These are phyloP conservation scores for Neostapfia colusana DNA, from an alignment of 176 grass and related monocot genomes.

Conservation along the genomic window DNA sequence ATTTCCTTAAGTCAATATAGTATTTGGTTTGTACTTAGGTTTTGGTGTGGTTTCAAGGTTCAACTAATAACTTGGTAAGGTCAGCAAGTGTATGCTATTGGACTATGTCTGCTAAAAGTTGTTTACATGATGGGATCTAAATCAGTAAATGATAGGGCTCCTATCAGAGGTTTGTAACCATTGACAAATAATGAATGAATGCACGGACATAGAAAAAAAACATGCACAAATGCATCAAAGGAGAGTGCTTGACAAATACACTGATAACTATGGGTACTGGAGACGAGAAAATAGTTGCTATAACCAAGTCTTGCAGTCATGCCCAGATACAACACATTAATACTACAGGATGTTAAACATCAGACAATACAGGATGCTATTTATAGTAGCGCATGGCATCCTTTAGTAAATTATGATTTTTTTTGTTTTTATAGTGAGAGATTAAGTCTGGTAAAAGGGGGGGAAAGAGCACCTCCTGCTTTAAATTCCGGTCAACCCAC, in stretches of 20 bases:
- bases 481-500: constrained; percentile 92
- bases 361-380: constrained; percentile 28
- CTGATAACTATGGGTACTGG: too few relatives aligned
- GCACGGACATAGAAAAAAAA: background rate
- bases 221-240: background rate
- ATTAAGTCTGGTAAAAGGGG: constrained; percentile 30
- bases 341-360: background rate
- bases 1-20: background rate
- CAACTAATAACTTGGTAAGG: too few relatives aligned
- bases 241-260: too few relatives aligned
- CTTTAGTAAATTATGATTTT: constrained; percentile 20
- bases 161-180: constrained; percentile 20
- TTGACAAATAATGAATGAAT: background rate
- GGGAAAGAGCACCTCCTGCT: constrained; percentile 72
- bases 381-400: constrained; percentile 6
- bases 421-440: constrained; percentile 20
- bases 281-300: too few relatives aligned
- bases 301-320: too few relatives aligned
- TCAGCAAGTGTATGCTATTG: background rate
- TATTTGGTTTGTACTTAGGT: background rate
- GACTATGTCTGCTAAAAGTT: constrained; percentile 2
- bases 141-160: background rate
- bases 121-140: background rate
- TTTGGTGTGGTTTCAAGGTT: background rate
- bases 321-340: background rate